phyloP scores from a whole-genome alignment of 2,329 filamentous ascomycete genomes.

The Microsporum audouinii region DNA sequence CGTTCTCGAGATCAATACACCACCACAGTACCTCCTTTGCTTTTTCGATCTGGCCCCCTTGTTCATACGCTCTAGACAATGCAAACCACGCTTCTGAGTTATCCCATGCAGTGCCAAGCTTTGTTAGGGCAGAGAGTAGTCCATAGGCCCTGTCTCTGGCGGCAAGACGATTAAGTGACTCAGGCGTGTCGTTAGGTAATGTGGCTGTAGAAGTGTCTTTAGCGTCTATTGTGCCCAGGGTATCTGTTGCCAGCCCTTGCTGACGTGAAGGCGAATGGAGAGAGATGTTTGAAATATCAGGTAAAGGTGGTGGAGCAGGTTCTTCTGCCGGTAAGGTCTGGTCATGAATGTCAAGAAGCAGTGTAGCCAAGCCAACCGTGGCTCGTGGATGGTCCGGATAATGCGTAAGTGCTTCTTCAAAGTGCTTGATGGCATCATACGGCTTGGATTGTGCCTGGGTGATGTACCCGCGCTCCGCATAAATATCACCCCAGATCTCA shows the following conservation, averaged over 20 bases:
- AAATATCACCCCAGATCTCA: slow-evolving; percentile 74
- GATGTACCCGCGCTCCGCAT: slow-evolving; percentile 63
- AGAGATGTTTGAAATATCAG: slow-evolving; percentile 19
- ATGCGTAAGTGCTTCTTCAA: slow-evolving; percentile 71
- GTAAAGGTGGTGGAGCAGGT: slow-evolving; percentile 21
- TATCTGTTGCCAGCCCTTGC: background rate
- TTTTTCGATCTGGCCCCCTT: slow-evolving; percentile 72
- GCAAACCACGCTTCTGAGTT: slow-evolving; percentile 86
- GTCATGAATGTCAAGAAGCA: slow-evolving; percentile 75
- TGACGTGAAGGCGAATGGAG: slow-evolving; percentile 13
- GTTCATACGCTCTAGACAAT: slow-evolving; percentile 75
- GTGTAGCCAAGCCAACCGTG: slow-evolving; percentile 70
- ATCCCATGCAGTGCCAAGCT: slow-evolving; percentile 80
- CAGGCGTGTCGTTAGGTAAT: slow-evolving; percentile 43
- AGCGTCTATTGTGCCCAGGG: background rate
- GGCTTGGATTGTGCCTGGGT: slow-evolving; percentile 50
- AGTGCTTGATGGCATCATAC: slow-evolving; percentile 61
- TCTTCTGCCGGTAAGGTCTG: slow-evolving; percentile 34
- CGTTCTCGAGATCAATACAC: slow-evolving; percentile 91
- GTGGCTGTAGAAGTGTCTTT: background rate
- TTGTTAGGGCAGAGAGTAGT: slow-evolving; percentile 70
- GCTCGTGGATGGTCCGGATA: slow-evolving; percentile 68
- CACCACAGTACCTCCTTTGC: slow-evolving; percentile 93
- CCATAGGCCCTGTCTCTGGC: slow-evolving; percentile 81
- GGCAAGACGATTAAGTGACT: slow-evolving; percentile 69